Conservation (phyloP, 2,329 filamentous ascomycete genomes). For the Aureobasidium sp. region DNA sequence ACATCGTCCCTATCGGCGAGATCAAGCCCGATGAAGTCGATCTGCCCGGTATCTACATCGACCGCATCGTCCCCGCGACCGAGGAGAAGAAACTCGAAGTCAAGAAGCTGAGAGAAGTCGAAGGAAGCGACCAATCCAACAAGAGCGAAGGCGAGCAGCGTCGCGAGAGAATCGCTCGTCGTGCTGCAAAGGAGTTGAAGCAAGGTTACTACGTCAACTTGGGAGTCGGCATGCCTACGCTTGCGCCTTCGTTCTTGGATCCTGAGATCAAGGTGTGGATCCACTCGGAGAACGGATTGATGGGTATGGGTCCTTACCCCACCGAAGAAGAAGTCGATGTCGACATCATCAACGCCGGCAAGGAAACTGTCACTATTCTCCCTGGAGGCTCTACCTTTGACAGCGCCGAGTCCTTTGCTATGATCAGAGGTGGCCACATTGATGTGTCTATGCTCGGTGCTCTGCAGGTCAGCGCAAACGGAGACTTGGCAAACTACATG, state of each 20-base stretch:
- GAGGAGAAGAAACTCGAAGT: constrained; percentile 66
- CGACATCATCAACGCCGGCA: constrained; percentile 80
- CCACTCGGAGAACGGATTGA: constrained; percentile 78
- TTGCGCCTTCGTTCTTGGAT: constrained; percentile 72
- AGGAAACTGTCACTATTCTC: constrained; percentile 76
- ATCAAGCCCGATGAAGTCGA: constrained; percentile 70
- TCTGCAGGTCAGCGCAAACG: constrained; percentile 69
- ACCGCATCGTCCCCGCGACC: constrained; percentile 70
- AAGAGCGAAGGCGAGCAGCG: constrained; percentile 46
- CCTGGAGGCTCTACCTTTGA: constrained; percentile 73
- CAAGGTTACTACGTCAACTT: constrained; percentile 75
- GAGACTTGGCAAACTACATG: constrained; percentile 85
- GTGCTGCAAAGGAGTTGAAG: constrained; percentile 75
- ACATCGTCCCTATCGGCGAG: constrained; percentile 68
- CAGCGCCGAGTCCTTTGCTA: constrained; percentile 73
- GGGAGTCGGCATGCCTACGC: constrained; percentile 77
- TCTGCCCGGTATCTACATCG: constrained; percentile 75
- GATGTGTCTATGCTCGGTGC: constrained; percentile 79
- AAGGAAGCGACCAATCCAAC: constrained; percentile 28
- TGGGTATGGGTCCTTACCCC: constrained; percentile 78
- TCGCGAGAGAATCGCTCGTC: constrained; percentile 64
- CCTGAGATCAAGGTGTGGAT: constrained; percentile 67
- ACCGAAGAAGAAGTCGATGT: constrained; percentile 64
- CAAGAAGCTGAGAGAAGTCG: constrained; percentile 48
- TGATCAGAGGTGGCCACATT: constrained; percentile 80